Base-by-base conservation (phyloP, 164 flowering plant genomes). In the Piper longum region DNA sequence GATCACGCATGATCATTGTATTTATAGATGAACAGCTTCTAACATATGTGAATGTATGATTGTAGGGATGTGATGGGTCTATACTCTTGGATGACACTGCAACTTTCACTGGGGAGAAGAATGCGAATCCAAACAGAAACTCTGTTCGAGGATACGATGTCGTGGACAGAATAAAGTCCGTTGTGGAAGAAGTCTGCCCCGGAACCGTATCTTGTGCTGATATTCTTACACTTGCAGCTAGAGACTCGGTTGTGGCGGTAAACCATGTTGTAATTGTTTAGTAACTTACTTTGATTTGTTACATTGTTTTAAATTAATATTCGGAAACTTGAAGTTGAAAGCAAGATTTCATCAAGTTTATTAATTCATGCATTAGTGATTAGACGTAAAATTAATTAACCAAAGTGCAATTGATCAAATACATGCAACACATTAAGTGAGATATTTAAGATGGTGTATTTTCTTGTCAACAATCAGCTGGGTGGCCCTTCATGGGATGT, bases 401-500 rank as follows among this genome's bases (percentile, higher is more conserved):
- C 14, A 48, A 45, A 48, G 9, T 2, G 52, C 14, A 1, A 48
- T 48, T 5, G 12, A 9, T 48, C 8, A 48, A 48, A 3, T 9
- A 48, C 14, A 9, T 48, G 9, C 14, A 48, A 14, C 14, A 9
- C 52, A 48, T 48, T 48, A 12, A 48, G 9, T 48, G 9, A 14
- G 52, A 48, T 8, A 9, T 12, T 0, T 48, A 12, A 9, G 14
- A 48, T 48, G 14, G 52, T 2, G 8, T 48, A 9, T 48, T 48
- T 3, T 48, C 14, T 48, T 48, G 12, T 2, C 14, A 8, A 12
- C 14, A 48, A 5, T 63, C 64, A 75, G 77, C 66, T 72, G 57
- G 80, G 81, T 13, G 83, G 85, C 8, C 82, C 84, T 14, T 61
- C 76, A 18, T 83, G 87, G 87, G 44, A 66, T 1, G 85, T 83